These are phyloP conservation scores for Sergeia podlipaevii DNA, from an alignment of 208 protist species.

Conservation along the genomic window DNA sequence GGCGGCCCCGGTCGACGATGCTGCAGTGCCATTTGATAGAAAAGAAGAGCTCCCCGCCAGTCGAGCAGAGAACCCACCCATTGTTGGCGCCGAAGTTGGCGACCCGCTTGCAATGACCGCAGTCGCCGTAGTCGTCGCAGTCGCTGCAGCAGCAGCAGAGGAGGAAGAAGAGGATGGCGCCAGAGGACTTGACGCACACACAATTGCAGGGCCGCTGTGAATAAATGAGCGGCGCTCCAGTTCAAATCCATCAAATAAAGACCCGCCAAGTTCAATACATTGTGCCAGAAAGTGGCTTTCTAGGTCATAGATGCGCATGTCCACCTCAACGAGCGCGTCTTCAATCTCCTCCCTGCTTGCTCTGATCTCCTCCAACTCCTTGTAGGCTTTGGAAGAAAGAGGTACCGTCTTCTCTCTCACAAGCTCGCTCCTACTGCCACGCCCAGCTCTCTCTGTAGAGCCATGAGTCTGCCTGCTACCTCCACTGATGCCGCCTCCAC, in stretches of 20 bases:
- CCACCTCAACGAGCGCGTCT: slow-evolving; percentile 25
- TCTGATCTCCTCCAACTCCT: slow-evolving; percentile 34
- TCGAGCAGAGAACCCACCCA: neutral
- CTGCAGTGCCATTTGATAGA: neutral
- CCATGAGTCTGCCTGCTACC: too few relatives aligned
- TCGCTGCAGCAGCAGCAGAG: too few relatives aligned
- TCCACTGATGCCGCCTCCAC: too few relatives aligned
- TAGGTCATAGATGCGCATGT: slow-evolving; percentile 62
- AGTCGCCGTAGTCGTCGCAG: neutral
- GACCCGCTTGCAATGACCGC: neutral
- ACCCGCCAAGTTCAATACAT: slow-evolving; percentile 61
- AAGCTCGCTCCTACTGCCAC: neutral
- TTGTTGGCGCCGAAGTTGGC: neutral
- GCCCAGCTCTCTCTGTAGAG: neutral
- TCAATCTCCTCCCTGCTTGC: slow-evolving; percentile 44
- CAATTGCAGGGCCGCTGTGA: neutral
- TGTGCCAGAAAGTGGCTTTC: slow-evolving; percentile 60
- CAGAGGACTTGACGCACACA: neutral
- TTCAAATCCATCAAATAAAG: slow-evolving; percentile 75
- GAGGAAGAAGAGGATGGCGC: too few relatives aligned
- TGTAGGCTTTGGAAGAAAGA: slow-evolving; percentile 11
- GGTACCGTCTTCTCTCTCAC: neutral
- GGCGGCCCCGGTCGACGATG: neutral
- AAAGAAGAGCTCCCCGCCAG: too few relatives aligned
- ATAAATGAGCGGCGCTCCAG: slow-evolving; percentile 38